These are phyloP conservation scores for Paulownia fortunei DNA, from an alignment of 257 asterid genomes.

Conservation along the genomic window DNA sequence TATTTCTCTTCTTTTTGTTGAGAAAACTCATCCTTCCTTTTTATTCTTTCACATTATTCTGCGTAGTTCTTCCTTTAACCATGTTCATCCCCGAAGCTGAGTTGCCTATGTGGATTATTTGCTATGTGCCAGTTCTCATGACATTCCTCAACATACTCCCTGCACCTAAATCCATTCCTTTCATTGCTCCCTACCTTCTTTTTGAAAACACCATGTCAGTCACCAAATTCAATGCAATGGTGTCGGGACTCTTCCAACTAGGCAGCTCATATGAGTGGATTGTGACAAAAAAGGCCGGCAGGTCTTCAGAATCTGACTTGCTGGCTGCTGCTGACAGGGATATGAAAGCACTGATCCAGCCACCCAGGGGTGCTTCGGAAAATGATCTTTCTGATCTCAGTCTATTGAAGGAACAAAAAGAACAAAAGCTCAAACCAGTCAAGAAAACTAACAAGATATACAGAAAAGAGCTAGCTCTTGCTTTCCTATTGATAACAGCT, in stretches of 20 bases:
- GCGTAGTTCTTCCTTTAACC: constrained; percentile 67
- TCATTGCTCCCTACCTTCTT: constrained; percentile 72
- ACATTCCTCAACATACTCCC: constrained; percentile 65
- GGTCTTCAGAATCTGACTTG: constrained; percentile 66
- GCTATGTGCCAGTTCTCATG: constrained; percentile 66
- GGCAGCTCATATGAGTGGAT: constrained; percentile 81
- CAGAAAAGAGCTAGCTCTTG: constrained; percentile 73
- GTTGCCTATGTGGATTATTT: constrained; percentile 68
- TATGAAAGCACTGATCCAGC: constrained; percentile 30
- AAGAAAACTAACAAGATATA: constrained; percentile 72
- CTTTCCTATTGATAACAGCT: constrained; percentile 67
- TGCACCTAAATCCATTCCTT: constrained; percentile 65
- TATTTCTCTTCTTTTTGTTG: constrained; percentile 67
- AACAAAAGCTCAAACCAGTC: constrained; percentile 20
- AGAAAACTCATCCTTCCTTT: constrained; percentile 78
- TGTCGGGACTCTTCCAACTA: constrained; percentile 67
- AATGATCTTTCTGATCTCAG: constrained; percentile 43
- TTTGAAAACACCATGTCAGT: constrained; percentile 78
- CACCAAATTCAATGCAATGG: constrained; percentile 77
- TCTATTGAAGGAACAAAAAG: constrained; percentile 44
- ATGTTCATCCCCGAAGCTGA: constrained; percentile 74
- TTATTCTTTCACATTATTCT: constrained; percentile 75
- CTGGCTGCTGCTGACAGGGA: constrained; percentile 50
- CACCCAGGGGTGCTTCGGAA: constrained; percentile 50
- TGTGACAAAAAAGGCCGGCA: constrained; percentile 69